Conservation (phyloP, 225 moss, liverwort and hornwort species). For the Pseudoscleropodium purum region DNA sequence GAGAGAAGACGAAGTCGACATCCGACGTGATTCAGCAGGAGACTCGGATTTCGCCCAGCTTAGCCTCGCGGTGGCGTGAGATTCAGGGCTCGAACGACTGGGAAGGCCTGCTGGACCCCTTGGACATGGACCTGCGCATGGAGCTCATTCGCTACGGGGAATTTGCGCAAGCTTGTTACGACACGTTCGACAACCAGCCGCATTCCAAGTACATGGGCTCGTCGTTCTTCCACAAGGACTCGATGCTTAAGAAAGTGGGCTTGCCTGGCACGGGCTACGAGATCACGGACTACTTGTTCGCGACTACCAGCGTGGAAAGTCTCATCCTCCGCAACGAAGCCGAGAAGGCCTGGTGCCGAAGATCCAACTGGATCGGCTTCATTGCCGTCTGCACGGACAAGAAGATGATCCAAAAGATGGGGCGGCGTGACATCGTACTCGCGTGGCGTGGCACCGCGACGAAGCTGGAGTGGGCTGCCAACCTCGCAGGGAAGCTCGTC, state of each 20-base stretch:
- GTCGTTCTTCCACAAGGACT: slow-evolving; percentile 23
- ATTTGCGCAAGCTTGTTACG: slow-evolving; percentile 61
- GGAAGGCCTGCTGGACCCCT: slow-evolving; percentile 48
- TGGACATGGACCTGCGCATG: slow-evolving; percentile 48
- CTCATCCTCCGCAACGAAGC: slow-evolving; percentile 21
- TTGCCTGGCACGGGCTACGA: slow-evolving; percentile 54
- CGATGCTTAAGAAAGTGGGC: slow-evolving; percentile 48
- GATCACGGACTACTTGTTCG: slow-evolving; percentile 61
- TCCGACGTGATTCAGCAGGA: background rate
- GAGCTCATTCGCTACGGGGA: too few relatives aligned
- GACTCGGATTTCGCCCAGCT: background rate
- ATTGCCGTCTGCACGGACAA: slow-evolving; percentile 54
- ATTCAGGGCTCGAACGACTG: slow-evolving; percentile 55
- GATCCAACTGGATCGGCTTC: slow-evolving; percentile 72
- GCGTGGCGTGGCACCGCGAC: slow-evolving; percentile 68
- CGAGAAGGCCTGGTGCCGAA: slow-evolving; percentile 52
- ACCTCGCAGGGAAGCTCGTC: slow-evolving; percentile 35
- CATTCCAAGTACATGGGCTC: slow-evolving; percentile 62
- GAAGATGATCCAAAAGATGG: slow-evolving; percentile 35
- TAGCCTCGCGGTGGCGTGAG: slow-evolving; percentile 53
- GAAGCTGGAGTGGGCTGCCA: slow-evolving; percentile 56
- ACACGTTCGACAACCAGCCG: slow-evolving; percentile 45
- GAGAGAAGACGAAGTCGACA: background rate
- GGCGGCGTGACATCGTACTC: slow-evolving; percentile 62
- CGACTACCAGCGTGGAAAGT: slow-evolving; percentile 41